These are phyloP conservation scores for Telfairia occidentalis DNA, from an alignment of 331 rosid genomes.

Conservation along the genomic window DNA sequence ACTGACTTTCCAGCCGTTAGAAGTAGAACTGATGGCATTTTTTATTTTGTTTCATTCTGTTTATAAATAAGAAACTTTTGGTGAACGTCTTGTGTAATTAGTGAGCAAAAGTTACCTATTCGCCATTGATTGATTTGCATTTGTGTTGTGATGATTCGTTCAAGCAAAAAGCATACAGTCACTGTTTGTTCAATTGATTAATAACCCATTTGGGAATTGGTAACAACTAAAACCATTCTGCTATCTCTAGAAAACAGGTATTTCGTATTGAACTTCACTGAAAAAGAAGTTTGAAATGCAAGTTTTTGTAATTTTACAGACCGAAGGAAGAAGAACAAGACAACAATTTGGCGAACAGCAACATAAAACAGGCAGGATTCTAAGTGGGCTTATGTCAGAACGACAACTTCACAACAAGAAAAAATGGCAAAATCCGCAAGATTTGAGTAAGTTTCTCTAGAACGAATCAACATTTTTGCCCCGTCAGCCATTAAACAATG, in stretches of 20 bases:
- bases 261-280: background rate
- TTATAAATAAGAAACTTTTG: conserved; percentile 6
- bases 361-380: background rate
- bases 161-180: background rate
- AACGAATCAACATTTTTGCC: background rate
- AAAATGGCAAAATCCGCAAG: background rate
- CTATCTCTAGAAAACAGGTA: background rate
- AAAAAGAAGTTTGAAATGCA: background rate
- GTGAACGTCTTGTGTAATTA: background rate
- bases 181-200: conserved; percentile 1
- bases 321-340: background rate
- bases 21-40: background rate
- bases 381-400: background rate
- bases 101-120: background rate
- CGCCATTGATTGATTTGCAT: background rate
- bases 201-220: background rate
- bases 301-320: conserved; percentile 2
- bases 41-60: background rate
- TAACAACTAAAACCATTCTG: background rate
- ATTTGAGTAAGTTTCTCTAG: background rate
- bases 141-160: background rate
- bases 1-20: conserved; percentile 26
- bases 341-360: background rate
- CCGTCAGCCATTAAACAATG: conserved; percentile 24
- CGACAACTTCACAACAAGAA: background rate